Evolutionary conservation across 768 basidiomycete species (phyloP), one percentile per base, ranked within the genome.

Genomic region (Termitomyces sp.): DNA sequence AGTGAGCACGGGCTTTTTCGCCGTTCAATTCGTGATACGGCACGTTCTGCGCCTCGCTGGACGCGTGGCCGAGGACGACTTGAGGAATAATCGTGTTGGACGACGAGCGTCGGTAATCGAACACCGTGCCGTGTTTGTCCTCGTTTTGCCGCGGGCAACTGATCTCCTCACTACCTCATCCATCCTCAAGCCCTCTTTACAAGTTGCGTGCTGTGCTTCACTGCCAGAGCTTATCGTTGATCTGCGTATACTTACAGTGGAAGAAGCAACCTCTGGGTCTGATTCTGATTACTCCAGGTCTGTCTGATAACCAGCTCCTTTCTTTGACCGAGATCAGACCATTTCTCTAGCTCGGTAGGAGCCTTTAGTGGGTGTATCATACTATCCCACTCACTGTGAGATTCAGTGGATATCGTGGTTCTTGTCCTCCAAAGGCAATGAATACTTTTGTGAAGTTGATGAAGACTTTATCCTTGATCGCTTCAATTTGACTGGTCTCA

Each of bases 381-480:
- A 52, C n/a, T 11, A 23, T 48, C 32, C 35, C 54, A 32, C 59
- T 59, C 48, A 56, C 31, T 25, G 27, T 53, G 56, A 48, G 25
- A 52, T 42, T n/a, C 62, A 95, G 92, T 98, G 95, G 95, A 95
- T 96, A 64, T 93, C 94, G 4, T 98, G 95, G 95, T 97, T 98
- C 67, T 78, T 98, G 5, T 92, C 92, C 21, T 95, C 93, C 19
- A 97, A 97, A 70, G 95, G 97, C 57, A 98, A 99, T 70, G 97
- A 99, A 76, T 99, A 99, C 77, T 98, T 98, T 67, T 97, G 96
- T 72, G 95, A 98, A 77, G 94, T 98, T 60, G 97, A 98, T 69
- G 97, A 98, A 68, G 96, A 98, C 73, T 98, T 98, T 71, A 98
- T 99, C 66, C 81, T 97, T 55, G 96, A 98, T 75, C 85, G 95